Conservation (phyloP, 768 basidiomycete species). For the Panaeolus cyanescens region DNA sequence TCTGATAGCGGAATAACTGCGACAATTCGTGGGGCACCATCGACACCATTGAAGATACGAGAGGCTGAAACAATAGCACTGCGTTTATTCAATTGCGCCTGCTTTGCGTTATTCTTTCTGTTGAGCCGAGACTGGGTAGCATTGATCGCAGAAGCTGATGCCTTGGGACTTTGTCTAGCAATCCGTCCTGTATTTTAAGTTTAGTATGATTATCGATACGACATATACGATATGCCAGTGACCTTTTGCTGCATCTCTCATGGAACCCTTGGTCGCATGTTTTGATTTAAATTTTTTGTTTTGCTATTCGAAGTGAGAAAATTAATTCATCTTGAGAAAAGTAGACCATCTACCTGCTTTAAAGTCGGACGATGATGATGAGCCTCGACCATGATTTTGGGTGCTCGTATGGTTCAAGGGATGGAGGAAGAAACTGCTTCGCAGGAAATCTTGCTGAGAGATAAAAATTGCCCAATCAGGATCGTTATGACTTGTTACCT, state of each 20-base stretch:
- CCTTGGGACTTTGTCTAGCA: conserved; percentile 56
- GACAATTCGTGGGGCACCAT: conserved; percentile 83
- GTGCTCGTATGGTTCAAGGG: not conserved
- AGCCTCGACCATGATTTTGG: conserved; percentile 36
- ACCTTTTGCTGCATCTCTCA: conserved; percentile 90
- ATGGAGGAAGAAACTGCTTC: not conserved
- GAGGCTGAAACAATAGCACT: conserved; percentile 66
- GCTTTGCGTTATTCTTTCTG: conserved; percentile 83
- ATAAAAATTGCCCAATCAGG: conserved; percentile 7
- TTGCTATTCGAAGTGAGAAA: conserved; percentile 44
- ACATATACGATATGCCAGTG: not conserved
- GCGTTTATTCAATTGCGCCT: conserved; percentile 74
- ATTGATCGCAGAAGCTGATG: conserved; percentile 44
- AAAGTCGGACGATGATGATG: conserved; percentile 82
- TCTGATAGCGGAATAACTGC: conserved; percentile 83
- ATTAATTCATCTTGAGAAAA: conserved; percentile 2
- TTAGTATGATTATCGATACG: not conserved
- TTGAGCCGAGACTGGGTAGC: conserved; percentile 75
- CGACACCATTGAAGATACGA: conserved; percentile 76
- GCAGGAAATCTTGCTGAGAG: conserved; percentile 2
- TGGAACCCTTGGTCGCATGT: conserved; percentile 81
- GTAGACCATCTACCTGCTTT: conserved; percentile 64
- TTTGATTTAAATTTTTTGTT: conserved; percentile 95
- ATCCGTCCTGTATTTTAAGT: conserved; percentile 50
- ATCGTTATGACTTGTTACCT: not conserved